Evolutionary conservation across 768 basidiomycete species (phyloP), one percentile per base, ranked within the genome.

Genomic region (Leccinum olivaceopallidum): DNA sequence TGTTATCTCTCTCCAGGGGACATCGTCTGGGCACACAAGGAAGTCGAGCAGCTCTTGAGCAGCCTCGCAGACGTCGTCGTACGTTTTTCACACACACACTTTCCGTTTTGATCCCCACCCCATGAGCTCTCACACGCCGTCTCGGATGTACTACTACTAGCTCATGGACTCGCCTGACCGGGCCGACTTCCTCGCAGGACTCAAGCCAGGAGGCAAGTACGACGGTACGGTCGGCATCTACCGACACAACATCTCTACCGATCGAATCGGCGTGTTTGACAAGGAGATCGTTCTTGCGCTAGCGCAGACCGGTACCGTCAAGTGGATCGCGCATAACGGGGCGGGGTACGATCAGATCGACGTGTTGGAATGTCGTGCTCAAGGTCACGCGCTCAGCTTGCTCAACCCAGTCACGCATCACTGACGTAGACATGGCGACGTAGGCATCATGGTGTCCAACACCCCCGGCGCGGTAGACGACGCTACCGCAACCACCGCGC

Each of bases 281-380:
- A 83, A 85, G 71, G 89, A 89, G 63, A 79, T 96, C 64, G 80
- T 97, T 64, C 74, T 79, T 53, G 84, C 81, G 0, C 78, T 97
- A 10, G 87, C 92, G 1, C 62, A 58, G 47, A 69, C 53, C 5
- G 63, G 79, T 1, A 80, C 79, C 20, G 81, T 95, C 63, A 87
- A 87, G 68, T 94, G 90, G 88, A 92, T 96, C 70, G 91, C 88
- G 1, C 94, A 94, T 73, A 95, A 95, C 59, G 95, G 94, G 12
- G 94, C 95, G 0, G 94, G 95, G 0, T 97, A 97, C 71, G 94
- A 97, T 71, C 50, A 51, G 62, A 88, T 96, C 64, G 89, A 95
- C 68, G 85, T 94, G 16, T 73, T 76, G 7, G 88, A 88, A 5
- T 89, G 88, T 73, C 90, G 84, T 68, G 83, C 80, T 10, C 82